Percentiles rank a stretch among this genome's conserved stretches.
Conservation (phyloP, 768 basidiomycete genomes). For the Mycena rosella region DNA sequence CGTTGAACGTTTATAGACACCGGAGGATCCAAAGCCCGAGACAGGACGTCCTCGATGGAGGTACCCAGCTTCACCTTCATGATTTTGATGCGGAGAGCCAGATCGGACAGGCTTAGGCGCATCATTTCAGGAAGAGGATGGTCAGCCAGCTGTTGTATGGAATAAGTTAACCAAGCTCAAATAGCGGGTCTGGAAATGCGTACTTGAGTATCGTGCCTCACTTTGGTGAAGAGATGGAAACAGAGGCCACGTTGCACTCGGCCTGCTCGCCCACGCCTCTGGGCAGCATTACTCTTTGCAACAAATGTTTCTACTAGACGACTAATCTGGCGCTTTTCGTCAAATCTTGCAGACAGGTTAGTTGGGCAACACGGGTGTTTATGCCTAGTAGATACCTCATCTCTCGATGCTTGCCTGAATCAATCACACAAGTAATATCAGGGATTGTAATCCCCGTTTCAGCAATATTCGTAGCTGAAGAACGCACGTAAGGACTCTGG, state of each 20-base stretch:
- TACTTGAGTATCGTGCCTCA: constrained; percentile 85
- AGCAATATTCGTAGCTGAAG: constrained; percentile 88
- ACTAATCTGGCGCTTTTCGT: constrained; percentile 97
- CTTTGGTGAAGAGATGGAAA: constrained; percentile 95
- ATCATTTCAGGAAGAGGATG: constrained; percentile 96
- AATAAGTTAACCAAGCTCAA: constrained; percentile 11
- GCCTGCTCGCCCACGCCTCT: constrained; percentile 91
- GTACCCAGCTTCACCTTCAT: constrained; percentile 89
- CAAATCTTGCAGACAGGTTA: constrained; percentile 68
- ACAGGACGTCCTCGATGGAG: constrained; percentile 92
- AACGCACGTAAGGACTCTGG: constrained; percentile 13
- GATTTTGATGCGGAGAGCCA: constrained; percentile 93
- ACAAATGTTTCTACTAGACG: constrained; percentile 93
- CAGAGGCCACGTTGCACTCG: constrained; percentile 91
- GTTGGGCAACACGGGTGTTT: background rate
- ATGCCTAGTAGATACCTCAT: constrained; percentile 70
- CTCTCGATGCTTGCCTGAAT: constrained; percentile 93
- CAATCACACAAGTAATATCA: constrained; percentile 96
- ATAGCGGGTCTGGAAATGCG: constrained; percentile 24
- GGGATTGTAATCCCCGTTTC: constrained; percentile 99
- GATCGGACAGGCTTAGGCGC: constrained; percentile 91
- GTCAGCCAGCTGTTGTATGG: constrained; percentile 86
- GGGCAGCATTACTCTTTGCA: constrained; percentile 91
- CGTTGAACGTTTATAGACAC: constrained; percentile 87
- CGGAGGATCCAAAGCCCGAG: constrained; percentile 91